These are phyloP conservation scores for Nicotiana sylvestris DNA, from an alignment of 257 asterid species.

Conservation along the genomic window DNA sequence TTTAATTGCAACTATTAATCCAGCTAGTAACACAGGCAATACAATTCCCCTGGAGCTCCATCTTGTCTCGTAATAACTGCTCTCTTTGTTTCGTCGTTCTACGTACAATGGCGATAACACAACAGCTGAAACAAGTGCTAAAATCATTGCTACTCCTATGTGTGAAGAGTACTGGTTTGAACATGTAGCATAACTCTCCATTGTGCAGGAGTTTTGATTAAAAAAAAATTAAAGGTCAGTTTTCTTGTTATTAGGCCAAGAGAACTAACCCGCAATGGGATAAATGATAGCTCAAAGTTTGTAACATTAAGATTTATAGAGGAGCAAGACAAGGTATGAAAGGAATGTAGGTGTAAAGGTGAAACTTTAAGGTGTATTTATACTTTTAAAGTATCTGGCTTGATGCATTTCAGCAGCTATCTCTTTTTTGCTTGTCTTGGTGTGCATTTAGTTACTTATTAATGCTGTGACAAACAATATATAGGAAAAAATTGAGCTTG, in stretches of 20 bases:
- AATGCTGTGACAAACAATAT: too few relatives aligned
- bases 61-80: constrained; percentile 26
- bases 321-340: too few relatives aligned
- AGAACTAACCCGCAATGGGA: constrained; percentile 17
- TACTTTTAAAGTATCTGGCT: too few relatives aligned
- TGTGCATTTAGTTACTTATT: too few relatives aligned
- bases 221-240: constrained; percentile 9
- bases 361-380: too few relatives aligned
- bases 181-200: constrained; percentile 33
- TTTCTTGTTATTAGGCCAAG: constrained; percentile 12
- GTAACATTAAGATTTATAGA: constrained; percentile 20
- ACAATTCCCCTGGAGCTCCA: constrained; percentile 68
- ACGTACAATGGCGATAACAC: constrained; percentile 61
- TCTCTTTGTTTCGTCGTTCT: constrained; percentile 30
- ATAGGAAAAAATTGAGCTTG: too few relatives aligned
- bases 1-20: constrained; percentile 61
- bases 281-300: neutral
- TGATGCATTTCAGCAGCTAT: too few relatives aligned
- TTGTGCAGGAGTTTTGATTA: constrained; percentile 4
- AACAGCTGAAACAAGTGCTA: constrained; percentile 52
- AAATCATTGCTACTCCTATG: constrained; percentile 58
- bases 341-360: too few relatives aligned
- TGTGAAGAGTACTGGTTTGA: constrained; percentile 44
- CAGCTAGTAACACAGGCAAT: constrained; percentile 55
- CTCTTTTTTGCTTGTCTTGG: too few relatives aligned